A percentile compares a stretch with the other conserved stretches of the same genome.
Conservation (phyloP, 495 filamentous ascomycete genomes). For the Tuber calosporum region DNA sequence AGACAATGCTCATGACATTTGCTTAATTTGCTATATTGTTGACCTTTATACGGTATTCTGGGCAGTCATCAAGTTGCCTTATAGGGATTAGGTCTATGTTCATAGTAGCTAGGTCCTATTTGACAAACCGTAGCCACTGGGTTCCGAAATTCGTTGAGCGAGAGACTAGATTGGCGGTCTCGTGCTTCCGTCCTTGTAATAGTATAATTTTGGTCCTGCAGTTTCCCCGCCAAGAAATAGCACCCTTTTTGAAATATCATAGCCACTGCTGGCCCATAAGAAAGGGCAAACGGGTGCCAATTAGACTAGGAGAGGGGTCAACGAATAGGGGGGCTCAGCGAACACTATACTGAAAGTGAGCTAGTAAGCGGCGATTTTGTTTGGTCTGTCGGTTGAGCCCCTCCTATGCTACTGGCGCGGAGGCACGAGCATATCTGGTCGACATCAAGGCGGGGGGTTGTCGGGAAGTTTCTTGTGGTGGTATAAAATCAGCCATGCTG, state of each 20-base stretch:
- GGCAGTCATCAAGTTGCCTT: no score
- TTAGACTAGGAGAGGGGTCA: no score
- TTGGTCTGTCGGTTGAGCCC: no score
- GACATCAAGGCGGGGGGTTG: not conserved
- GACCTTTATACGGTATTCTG: no score
- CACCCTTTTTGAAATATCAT: not conserved
- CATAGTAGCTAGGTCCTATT: no score
- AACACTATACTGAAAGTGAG: no score
- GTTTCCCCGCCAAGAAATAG: not conserved
- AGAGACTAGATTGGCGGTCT: not conserved
- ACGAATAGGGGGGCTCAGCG: no score
- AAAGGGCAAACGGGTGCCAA: not conserved
- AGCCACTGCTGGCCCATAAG: not conserved
- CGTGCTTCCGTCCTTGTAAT: not conserved
- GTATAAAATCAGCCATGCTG: not conserved
- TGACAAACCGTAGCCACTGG: not conserved
- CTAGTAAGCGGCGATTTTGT: no score
- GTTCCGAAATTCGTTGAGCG: not conserved
- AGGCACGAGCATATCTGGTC: not conserved
- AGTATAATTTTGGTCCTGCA: not conserved
- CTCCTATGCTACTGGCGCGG: no score
- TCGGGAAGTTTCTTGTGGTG: not conserved
- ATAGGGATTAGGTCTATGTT: no score
- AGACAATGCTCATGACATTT: no score
- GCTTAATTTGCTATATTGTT: no score